Percentiles rank a stretch among this genome's conserved stretches.
These are phyloP conservation scores for Populus nigra DNA, from an alignment of 345 rosid genomes.

Conservation along the genomic window DNA sequence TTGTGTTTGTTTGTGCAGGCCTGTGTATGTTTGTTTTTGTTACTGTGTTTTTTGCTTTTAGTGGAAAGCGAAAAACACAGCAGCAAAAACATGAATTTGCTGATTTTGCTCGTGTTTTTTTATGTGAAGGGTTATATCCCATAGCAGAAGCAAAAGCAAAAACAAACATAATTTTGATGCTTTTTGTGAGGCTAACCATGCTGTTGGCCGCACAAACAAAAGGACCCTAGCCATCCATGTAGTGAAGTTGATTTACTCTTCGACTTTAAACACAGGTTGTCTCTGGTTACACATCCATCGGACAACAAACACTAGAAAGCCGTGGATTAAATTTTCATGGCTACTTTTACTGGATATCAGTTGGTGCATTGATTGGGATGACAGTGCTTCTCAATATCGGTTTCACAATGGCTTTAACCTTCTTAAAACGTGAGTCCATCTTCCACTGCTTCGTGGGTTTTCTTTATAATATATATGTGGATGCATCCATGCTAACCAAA, in stretches of 20 bases:
- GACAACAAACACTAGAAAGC: conserved; percentile 46
- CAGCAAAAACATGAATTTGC: no score
- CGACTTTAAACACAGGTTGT: conserved; percentile 23
- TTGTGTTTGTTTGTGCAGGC: no score
- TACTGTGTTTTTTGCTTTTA: no score
- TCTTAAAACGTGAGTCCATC: conserved; percentile 55
- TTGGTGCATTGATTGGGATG: conserved; percentile 56
- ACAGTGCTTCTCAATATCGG: conserved; percentile 58
- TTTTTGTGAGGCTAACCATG: no score
- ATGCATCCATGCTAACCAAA: neutral
- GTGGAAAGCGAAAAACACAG: no score
- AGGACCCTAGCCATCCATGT: no score
- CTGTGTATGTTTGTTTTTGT: no score
- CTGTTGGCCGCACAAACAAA: no score
- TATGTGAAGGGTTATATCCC: no score
- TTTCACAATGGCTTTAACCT: conserved; percentile 61
- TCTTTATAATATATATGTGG: no score
- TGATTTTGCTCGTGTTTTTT: no score
- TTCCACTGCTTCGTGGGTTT: neutral
- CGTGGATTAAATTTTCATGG: conserved; percentile 58
- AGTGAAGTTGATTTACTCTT: neutral
- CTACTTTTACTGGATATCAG: conserved; percentile 59
- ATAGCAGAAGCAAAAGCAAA: no score
- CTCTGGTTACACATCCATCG: conserved; percentile 47
- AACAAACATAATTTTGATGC: neutral